A percentile compares a stretch with the other conserved stretches of the same genome.
These are phyloP conservation scores for Naematelia encephala DNA, from an alignment of 768 basidiomycete genomes.

Conservation along the genomic window DNA sequence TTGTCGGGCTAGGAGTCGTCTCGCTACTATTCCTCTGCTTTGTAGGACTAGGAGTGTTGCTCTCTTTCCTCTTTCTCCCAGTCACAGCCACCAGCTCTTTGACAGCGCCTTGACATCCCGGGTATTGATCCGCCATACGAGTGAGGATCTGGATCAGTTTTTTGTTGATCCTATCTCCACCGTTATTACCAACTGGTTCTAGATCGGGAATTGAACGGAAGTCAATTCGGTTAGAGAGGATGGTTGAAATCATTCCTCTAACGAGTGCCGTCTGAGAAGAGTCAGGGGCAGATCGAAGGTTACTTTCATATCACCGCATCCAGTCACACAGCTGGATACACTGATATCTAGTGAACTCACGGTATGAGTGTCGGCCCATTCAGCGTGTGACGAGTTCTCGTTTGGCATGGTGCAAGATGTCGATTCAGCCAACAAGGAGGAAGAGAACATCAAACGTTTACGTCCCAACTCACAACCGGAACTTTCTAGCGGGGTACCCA, in stretches of 20 bases:
- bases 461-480: too few relatives aligned
- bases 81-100: neutral
- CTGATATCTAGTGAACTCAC: slow-evolving; percentile 5
- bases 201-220: slow-evolving; percentile 22
- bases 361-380: slow-evolving; percentile 8
- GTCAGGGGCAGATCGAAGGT: neutral
- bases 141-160: slow-evolving; percentile 26
- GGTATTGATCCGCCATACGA: slow-evolving; percentile 8
- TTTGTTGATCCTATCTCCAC: slow-evolving; percentile 34
- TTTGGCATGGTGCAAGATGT: too few relatives aligned
- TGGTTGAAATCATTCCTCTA: slow-evolving; percentile 2
- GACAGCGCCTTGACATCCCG: neutral
- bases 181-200: slow-evolving; percentile 16
- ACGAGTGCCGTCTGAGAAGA: slow-evolving; percentile 9
- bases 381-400: neutral
- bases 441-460: too few relatives aligned
- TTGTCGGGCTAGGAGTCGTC: neutral
- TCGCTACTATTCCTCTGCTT: neutral
- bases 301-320: too few relatives aligned
- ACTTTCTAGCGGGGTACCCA: too few relatives aligned
- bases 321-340: too few relatives aligned
- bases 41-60: neutral
- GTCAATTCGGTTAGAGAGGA: slow-evolving; percentile 11
- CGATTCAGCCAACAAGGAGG: too few relatives aligned
- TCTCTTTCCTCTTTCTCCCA: neutral